Evolutionary conservation across 1,284 basidiomycete genomes (phyloP).

Genomic region (Sporisorium graminicola): DNA sequence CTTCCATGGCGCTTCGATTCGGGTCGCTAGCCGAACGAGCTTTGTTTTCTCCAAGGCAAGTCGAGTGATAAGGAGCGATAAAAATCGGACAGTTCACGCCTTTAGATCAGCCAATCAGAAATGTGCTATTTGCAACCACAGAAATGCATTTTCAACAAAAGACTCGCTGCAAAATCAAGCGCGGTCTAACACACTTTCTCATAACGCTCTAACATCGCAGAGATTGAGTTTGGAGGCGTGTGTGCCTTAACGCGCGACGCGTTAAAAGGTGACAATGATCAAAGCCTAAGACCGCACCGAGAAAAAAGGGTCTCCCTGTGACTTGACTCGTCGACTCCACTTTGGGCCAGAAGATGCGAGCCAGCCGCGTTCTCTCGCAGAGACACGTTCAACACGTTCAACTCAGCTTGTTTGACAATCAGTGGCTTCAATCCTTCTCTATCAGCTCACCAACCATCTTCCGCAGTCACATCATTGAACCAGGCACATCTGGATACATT

Average conservation of each 20-base stretch:
- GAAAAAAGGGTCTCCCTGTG: slow-evolving; percentile 11
- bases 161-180: background rate
- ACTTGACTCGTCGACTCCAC: slow-evolving; percentile 11
- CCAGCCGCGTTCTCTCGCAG: background rate
- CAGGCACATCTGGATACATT: background rate
- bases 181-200: slow-evolving; percentile 6
- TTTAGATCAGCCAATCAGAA: slow-evolving; percentile 38
- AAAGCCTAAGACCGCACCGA: background rate
- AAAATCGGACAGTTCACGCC: background rate
- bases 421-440: too few species aligned
- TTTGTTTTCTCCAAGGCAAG: background rate
- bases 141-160: background rate
- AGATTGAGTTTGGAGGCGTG: slow-evolving; percentile 8
- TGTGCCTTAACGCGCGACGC: slow-evolving; percentile 29
- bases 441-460: background rate
- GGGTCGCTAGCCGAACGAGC: slow-evolving; percentile 19
- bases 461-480: background rate
- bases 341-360: slow-evolving; percentile 5
- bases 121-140: slow-evolving; percentile 26
- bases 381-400: background rate
- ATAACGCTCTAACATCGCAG: slow-evolving; percentile 4
- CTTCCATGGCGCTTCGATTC: background rate
- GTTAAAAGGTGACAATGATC: slow-evolving; percentile 11
- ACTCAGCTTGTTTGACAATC: slow-evolving; percentile 6
- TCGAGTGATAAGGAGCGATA: slow-evolving; percentile 12